A percentile compares a stretch with the other conserved stretches of the same genome.
These are phyloP conservation scores for Deinandra increscens DNA, from an alignment of 129 eudicot genomes.

Conservation along the genomic window DNA sequence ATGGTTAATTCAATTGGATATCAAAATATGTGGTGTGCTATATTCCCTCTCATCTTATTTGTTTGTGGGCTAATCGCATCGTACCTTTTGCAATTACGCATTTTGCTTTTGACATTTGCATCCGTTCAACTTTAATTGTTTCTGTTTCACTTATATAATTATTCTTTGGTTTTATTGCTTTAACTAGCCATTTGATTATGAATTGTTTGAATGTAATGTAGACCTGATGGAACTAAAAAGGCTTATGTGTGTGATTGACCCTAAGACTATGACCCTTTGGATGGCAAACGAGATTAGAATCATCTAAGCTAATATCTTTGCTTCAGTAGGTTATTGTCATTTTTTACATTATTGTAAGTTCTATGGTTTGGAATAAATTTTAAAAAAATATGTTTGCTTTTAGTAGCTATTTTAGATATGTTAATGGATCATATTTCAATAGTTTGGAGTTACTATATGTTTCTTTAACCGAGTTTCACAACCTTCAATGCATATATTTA, in stretches of 20 bases:
- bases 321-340: background rate
- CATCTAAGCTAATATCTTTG: slow-evolving; percentile 27
- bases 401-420: slow-evolving; percentile 15
- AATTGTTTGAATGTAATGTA: slow-evolving; percentile 16
- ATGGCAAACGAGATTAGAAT: slow-evolving; percentile 65
- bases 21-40: too few species aligned
- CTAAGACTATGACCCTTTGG: slow-evolving; percentile 62
- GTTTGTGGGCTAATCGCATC: too few species aligned
- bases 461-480: background rate
- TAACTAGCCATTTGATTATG: background rate
- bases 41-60: too few species aligned
- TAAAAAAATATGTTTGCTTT: slow-evolving; percentile 21
- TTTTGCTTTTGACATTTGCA: too few species aligned
- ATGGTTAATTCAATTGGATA: too few species aligned
- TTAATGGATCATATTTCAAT: slow-evolving; percentile 18
- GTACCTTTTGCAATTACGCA: background rate
- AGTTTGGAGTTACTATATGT: slow-evolving; percentile 8
- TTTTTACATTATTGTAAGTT: slow-evolving; percentile 24
- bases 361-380: slow-evolving; percentile 27
- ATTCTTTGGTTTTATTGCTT: background rate
- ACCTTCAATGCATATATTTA: background rate
- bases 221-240: slow-evolving; percentile 65
- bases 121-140: background rate
- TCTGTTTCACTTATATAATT: background rate
- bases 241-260: slow-evolving; percentile 57